A percentile compares a stretch with the other conserved stretches of the same genome.
phyloP scores from a whole-genome alignment of 495 filamentous ascomycete species.

The Trichocladium antarcticum region DNA sequence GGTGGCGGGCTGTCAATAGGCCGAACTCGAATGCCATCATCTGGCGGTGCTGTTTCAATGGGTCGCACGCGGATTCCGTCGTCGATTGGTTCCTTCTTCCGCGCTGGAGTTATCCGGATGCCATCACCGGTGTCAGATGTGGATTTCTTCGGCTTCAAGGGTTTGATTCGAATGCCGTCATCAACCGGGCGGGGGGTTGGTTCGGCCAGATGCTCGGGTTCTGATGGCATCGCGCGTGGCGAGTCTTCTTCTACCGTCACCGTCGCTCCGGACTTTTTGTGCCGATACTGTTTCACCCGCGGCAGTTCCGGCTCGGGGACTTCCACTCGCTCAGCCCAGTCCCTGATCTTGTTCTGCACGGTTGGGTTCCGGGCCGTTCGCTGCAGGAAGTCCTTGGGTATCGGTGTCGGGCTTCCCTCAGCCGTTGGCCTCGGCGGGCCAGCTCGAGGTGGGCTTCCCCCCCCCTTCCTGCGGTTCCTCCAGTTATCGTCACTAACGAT shows the following conservation, averaged over 20 bases:
- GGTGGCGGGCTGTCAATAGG: conserved; percentile 20
- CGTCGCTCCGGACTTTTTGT: conserved; percentile 21
- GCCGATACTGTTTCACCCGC: conserved; percentile 18
- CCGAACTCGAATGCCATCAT: conserved; percentile 26
- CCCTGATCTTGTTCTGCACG: conserved; percentile 40
- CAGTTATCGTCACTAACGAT: conserved; percentile 75
- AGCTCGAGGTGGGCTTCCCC: conserved; percentile 34
- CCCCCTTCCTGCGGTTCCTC: conserved; percentile 45
- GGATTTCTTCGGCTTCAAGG: conserved; percentile 17
- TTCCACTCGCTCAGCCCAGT: conserved; percentile 41
- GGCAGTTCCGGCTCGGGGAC: conserved; percentile 25
- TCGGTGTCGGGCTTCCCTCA: conserved; percentile 26
- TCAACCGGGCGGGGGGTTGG: conserved; percentile 18
- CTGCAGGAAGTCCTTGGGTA: conserved; percentile 44
- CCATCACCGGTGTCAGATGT: conserved; percentile 23
- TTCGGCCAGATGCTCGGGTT: conserved; percentile 6
- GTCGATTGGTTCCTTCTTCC: conserved; percentile 8
- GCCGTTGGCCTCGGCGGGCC: conserved; percentile 27
- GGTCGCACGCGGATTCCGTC: conserved; percentile 26
- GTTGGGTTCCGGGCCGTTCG: conserved; percentile 39
- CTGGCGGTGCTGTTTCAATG: conserved; percentile 15
- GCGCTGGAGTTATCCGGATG: conserved; percentile 20
- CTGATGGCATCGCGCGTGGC: conserved; percentile 8
- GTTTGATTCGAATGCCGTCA: conserved; percentile 29
- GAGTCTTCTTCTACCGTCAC: conserved; percentile 24